phyloP scores from a whole-genome alignment of 495 filamentous ascomycete species.

The Annulohypoxylon maeteangense region DNA sequence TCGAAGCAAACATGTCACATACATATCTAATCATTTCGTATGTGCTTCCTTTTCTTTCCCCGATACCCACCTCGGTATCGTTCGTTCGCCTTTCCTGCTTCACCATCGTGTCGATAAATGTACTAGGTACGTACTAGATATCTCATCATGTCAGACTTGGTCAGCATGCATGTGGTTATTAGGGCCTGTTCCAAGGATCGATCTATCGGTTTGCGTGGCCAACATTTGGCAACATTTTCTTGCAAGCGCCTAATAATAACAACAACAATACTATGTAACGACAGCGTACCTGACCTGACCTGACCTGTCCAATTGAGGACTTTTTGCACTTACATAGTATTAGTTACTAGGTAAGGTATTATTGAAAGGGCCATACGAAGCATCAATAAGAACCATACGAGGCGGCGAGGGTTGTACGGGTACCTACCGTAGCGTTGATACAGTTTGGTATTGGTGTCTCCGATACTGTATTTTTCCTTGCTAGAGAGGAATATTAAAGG shows the following conservation, averaged over 20 bases:
- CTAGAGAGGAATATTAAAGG: not conserved
- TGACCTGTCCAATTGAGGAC: conserved; percentile 1
- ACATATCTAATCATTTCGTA: no score
- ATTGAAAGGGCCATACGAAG: not conserved
- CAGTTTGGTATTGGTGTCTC: conserved; percentile 12
- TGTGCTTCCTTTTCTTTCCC: not conserved
- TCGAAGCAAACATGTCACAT: not conserved
- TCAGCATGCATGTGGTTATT: conserved; percentile 45
- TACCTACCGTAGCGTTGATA: conserved; percentile 37
- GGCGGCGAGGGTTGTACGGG: conserved; percentile 21
- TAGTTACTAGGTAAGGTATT: not conserved
- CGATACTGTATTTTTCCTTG: conserved; percentile 26
- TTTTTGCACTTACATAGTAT: not conserved
- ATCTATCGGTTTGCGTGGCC: conserved; percentile 38
- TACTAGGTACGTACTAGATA: conserved; percentile 13
- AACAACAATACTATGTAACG: not conserved
- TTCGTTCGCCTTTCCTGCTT: conserved; percentile 7
- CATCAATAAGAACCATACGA: not conserved
- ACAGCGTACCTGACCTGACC: not conserved
- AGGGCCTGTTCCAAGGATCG: conserved; percentile 37
- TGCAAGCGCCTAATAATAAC: conserved; percentile 7
- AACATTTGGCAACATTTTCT: conserved; percentile 26
- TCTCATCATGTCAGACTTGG: conserved; percentile 44
- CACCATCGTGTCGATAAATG: conserved; percentile 3
- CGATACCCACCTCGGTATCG: conserved; percentile 13